Base-by-base conservation (phyloP, 768 basidiomycete species). In the Pleurotus djamor region DNA sequence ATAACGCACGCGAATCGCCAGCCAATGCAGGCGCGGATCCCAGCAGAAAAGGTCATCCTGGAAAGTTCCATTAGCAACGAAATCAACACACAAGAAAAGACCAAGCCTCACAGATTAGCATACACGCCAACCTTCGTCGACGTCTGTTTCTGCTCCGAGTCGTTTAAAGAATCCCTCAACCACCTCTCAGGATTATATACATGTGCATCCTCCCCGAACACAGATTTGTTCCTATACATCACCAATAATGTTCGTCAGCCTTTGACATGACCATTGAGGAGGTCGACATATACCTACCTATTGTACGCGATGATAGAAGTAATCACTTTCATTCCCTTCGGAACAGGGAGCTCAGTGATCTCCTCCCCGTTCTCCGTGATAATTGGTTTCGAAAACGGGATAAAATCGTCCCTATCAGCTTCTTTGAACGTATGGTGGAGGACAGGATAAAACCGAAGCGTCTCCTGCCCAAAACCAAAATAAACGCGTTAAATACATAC, bases 161-260 rank as follows among this genome's bases (percentile, higher is more conserved):
- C 21, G 21, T 28, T 28, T 3, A 28, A 28, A 5, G 68, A 63
- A 12, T 68, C 67, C 60, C 63, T 68, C 16, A 84, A 62, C 85
- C 85, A 88, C 59, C 86, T 72, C 52, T 83, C 80, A 4, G 83
- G 84, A 48, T 82, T 79, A 67, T 81, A 88, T 16, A 69, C 65
- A 54, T 81, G 64, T 1, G 85, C 82, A 63, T 86, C 83, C n/a
- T 77, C 74, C 3, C 86, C 86, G 71, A 85, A 88, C 13, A 84
- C 67, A n/a, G 76, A 76, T 45, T 71, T 71, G 61, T 81, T 80
- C 61, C 79, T 82, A 48, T 59, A 21, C 21, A 28, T 3, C 21
- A 60, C 5, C 4, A 10, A 16, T 14, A 52, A 4, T n/a, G 12
- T 21, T n/a, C 28, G 35, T 16, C 13, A 9, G n/a, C 6, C 17